These are phyloP conservation scores for Durio zibethinus DNA, from an alignment of 345 rosid genomes.

Conservation along the genomic window DNA sequence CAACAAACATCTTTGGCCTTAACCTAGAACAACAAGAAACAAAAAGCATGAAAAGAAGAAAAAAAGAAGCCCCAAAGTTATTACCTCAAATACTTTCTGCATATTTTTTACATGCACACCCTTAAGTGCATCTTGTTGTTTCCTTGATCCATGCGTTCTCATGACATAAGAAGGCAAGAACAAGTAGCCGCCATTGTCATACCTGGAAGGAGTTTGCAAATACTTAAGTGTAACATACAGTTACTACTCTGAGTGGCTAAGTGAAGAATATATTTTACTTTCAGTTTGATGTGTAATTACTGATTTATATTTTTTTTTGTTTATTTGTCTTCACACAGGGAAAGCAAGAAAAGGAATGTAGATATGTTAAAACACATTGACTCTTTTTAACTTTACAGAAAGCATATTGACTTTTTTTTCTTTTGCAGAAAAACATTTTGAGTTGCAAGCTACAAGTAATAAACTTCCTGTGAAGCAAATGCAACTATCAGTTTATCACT, in stretches of 20 bases:
- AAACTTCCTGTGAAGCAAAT: background rate
- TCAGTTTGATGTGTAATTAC: background rate
- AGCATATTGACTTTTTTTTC: background rate
- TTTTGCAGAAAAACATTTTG: background rate
- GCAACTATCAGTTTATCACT: background rate
- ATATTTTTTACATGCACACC: slow-evolving; percentile 45
- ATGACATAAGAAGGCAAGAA: slow-evolving; percentile 89
- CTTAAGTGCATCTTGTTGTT: slow-evolving; percentile 68
- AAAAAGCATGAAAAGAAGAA: slow-evolving; percentile 6
- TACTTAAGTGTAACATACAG: slow-evolving; percentile 3
- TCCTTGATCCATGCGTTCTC: slow-evolving; percentile 95
- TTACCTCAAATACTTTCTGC: slow-evolving; percentile 79
- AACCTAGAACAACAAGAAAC: slow-evolving; percentile 1
- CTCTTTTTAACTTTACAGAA: background rate
- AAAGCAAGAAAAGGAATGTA: background rate
- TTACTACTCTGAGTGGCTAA: background rate
- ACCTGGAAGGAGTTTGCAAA: slow-evolving; percentile 42
- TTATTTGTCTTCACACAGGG: background rate
- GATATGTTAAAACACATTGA: background rate
- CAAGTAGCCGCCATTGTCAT: slow-evolving; percentile 86
- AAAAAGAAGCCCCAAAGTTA: background rate
- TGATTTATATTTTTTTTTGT: background rate
- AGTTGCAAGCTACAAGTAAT: background rate
- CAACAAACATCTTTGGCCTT: background rate
- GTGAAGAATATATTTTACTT: background rate